Percentiles rank a stretch among this genome's conserved stretches.
Evolutionary conservation across 192 early-diverging fungal genomes (phyloP).

Genomic region (Paraglomus brasilianum): DNA sequence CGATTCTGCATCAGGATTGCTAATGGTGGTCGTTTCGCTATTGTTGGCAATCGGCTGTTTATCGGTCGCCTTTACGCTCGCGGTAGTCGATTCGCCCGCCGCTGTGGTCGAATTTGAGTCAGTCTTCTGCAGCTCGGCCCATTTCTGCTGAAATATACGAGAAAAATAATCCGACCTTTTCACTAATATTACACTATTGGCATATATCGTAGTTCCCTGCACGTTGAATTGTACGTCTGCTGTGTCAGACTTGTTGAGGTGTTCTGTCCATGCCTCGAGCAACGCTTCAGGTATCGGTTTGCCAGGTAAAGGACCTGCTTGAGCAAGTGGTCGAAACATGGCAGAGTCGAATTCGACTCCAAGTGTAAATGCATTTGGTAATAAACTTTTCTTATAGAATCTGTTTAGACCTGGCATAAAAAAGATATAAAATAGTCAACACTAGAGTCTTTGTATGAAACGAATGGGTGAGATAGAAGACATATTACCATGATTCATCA

Average conservation of each 20-base stretch:
- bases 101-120: too few species aligned
- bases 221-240: slow-evolving; percentile 26
- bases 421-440: background rate
- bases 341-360: slow-evolving; percentile 25
- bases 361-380: slow-evolving; percentile 18
- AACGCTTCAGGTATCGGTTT: slow-evolving; percentile 14
- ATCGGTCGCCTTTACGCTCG: too few species aligned
- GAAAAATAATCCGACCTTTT: slow-evolving; percentile 24
- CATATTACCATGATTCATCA: background rate
- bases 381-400: slow-evolving; percentile 20
- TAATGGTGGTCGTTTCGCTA: too few species aligned
- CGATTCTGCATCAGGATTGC: too few species aligned
- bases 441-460: too few species aligned
- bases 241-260: slow-evolving; percentile 18
- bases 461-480: too few species aligned
- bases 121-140: too few species aligned
- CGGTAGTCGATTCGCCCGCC: too few species aligned
- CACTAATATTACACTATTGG: slow-evolving; percentile 18
- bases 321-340: slow-evolving; percentile 12
- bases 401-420: slow-evolving; percentile 11
- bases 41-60: too few species aligned
- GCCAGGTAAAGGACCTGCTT: slow-evolving; percentile 15
- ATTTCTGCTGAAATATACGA: slow-evolving; percentile 17
- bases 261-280: slow-evolving; percentile 20
- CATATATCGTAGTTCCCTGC: slow-evolving; percentile 21